Evolutionary conservation across 148 eudicot genomes (phyloP), one percentile per base, ranked within the genome.

Genomic region (Chenopodium formosanum): DNA sequence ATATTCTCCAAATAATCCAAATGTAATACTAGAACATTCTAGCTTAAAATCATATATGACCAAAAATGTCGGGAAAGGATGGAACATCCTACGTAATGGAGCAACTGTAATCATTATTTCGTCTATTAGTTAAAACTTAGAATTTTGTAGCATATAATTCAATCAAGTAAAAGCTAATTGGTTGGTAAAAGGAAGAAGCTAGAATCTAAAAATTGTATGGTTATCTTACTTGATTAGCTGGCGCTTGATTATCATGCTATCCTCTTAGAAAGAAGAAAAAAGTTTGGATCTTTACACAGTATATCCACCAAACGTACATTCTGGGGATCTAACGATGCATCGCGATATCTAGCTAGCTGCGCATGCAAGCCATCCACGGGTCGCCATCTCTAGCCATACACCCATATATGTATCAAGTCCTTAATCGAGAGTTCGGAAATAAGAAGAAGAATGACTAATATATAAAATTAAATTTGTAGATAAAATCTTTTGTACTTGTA

Each of bases 331-430:
- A 56, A 29, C 5, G 17, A 25, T 29, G 0, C 32, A 9, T 10
- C 70, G 16, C 16, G 37, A 13, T 29, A 29, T 40, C 44, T 37
- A 37, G 44, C 44, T 37, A 37, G 44, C 70, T 4, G 37, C 70
- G 70, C 70, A 67, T 67, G 70, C 70, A 67, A 67, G 34, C 37
- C 34, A 56, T 56, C 62, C 62, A 56, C 62, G 62, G 13, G 62
- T 56, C 62, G 22, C 62, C 22, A 56, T 56, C 62, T 16, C 62
- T 19, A 17, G 62, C 62, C 4, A 56, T 56, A 50, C 52, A 10
- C 14, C 53, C 53, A 50, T 12, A 50, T 12, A 48, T 12, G 7
- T 50, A 50, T 50, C 53, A 50, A 50, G 53, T 50, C 53, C 16
- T 14, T n/a, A n/a, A n/a, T n/a, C n/a, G n/a, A n/a, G n/a, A n/a